Base-by-base conservation (phyloP, 495 filamentous ascomycete genomes). In the Halenospora varia region DNA sequence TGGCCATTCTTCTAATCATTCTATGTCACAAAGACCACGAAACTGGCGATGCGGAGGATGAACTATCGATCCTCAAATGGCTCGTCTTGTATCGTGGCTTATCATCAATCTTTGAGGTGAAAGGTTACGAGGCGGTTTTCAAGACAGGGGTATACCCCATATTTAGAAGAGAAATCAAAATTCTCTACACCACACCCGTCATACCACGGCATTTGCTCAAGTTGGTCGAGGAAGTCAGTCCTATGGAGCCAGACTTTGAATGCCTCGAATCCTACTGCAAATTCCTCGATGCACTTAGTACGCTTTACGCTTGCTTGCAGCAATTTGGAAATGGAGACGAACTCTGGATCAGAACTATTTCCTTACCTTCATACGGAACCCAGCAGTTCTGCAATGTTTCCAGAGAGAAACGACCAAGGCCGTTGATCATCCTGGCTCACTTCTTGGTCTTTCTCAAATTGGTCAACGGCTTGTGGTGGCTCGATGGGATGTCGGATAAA, bases 321-420 rank as follows among this genome's bases (percentile, higher is more conserved):
- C 51, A 62, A 26, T 59, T 60, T 49, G 62, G 62, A 3, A 41
- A 59, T 10, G 13, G 23, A 0, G 25, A 19, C 20, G 55, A n/a
- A 11, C 42, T 65, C 1, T 53, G 24, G 17, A 44, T 62, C 19
- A 45, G 62, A 26, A 49, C 60, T 3, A 40, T 62, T 10, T 49
- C 46, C 48, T 85, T 76, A 80, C 72, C 72, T 8, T 73, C 79
- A 15, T 76, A 76, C 10, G 67, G 84, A 3, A 77, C 79, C 0
- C 60, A 73, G 1, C 65, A 69, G 10, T 87, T 83, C 62, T 61
- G 82, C 13, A 72, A 76, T 0, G 68, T 82, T 20, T 75, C 83
- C 3, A 70, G 71, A 10, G 64, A 76, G 40, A 72, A 71, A 10
- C 69, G 76, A 35, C 81, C 83, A 0, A 77, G 84, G 41, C 81